Evolutionary conservation across 2,329 filamentous ascomycete genomes (phyloP), one percentile per base, ranked within the genome.

Genomic region (Clathrospora elynae): DNA sequence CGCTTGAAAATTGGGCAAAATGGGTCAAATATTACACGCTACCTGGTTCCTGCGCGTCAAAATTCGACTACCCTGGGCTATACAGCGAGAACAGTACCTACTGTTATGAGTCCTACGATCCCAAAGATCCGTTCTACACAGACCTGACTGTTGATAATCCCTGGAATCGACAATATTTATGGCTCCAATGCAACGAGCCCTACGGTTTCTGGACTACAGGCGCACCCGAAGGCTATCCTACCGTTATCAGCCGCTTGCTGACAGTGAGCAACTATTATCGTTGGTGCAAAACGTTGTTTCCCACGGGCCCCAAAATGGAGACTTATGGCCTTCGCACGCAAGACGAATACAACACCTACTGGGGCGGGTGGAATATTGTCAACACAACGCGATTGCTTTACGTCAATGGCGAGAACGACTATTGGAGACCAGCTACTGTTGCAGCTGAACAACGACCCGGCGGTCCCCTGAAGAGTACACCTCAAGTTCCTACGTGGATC

Each of bases 1-100:
- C 32, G 13, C 32, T 35, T 22, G 32, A 35, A 24, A 22, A 22
- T 23, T 35, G 24, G 19, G 32, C 32, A n/a, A 9, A 24, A 35
- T 35, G 32, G 32, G 23, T 12, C 19, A 35, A 6, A 35, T 19
- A 35, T 6, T 11, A 14, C 20, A 23, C 11, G 24, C 32, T 35
- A 2, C 20, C 32, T 1, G 9, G 13, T n/a, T 9, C 16, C 20
- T 24, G 32, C 20, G 32, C 32, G 13, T 9, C 12, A 14, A n/a
- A n/a, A n/a, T 6, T 16, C 9, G 6, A 7, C 10, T 35, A 35
- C 13, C 20, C 32, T 6, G 32, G 24, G 10, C 24, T 17, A 13
- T 23, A 35, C 32, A 35, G 13, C 10, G 17, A 12, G 12, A 11
- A 23, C 12, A 24, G 17, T 12, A 17, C 20, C 24, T 19, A 13